phyloP scores from a whole-genome alignment of 2,329 filamentous ascomycete genomes.

The Stachybotrys echinatus region DNA sequence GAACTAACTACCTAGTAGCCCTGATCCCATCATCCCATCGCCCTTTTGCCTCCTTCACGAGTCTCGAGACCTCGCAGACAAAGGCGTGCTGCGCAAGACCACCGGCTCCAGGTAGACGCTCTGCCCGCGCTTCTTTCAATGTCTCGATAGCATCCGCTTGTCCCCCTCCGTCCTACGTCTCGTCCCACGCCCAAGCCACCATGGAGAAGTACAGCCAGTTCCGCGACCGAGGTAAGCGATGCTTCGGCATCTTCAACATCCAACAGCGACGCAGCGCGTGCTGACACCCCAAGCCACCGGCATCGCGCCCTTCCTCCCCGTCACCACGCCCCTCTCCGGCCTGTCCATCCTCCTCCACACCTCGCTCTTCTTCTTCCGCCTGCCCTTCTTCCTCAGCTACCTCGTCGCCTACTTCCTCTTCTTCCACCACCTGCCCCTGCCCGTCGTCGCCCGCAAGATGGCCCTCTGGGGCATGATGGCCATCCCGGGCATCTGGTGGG shows the following conservation, averaged over 20 bases:
- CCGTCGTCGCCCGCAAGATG: slow-evolving; percentile 65
- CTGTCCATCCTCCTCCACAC: slow-evolving; percentile 60
- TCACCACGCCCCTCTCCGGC: slow-evolving; percentile 59
- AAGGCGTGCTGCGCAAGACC: not conserved
- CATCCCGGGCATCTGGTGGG: slow-evolving; percentile 94
- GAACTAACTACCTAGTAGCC: too few relatives aligned
- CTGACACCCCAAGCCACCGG: slow-evolving; percentile 65
- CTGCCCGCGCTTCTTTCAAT: slow-evolving; percentile 1
- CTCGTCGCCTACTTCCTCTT: slow-evolving; percentile 69
- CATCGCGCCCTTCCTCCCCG: slow-evolving; percentile 91
- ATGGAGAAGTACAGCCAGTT: slow-evolving; percentile 98
- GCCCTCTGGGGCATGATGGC: slow-evolving; percentile 83
- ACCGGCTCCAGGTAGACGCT: not conserved
- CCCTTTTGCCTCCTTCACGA: not conserved
- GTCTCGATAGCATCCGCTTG: slow-evolving; percentile 1
- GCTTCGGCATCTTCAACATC: not conserved
- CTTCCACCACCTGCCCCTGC: slow-evolving; percentile 73
- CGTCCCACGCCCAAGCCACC: too few relatives aligned
- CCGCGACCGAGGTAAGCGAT: slow-evolving; percentile 71
- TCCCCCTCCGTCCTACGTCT: not conserved
- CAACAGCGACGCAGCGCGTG: not conserved
- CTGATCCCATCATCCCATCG: too few relatives aligned
- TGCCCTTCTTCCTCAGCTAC: slow-evolving; percentile 70
- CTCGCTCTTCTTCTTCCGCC: slow-evolving; percentile 73
- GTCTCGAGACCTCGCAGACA: not conserved